These are phyloP conservation scores for Botryotinia narcissicola DNA, from an alignment of 2,329 filamentous ascomycete species.

Conservation along the genomic window DNA sequence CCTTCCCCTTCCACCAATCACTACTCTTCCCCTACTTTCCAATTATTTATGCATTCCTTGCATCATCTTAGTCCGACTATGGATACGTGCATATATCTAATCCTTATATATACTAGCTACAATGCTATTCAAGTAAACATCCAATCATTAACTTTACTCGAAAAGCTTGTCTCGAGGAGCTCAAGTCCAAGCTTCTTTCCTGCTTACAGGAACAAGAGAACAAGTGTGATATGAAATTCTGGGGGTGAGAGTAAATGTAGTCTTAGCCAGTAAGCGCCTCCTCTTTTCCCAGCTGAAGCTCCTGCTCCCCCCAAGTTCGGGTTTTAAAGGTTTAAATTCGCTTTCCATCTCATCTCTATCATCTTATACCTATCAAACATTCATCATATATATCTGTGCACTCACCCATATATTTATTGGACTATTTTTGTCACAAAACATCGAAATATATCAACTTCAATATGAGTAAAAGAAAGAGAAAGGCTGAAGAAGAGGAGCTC, in stretches of 20 bases:
- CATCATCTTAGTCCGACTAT: constrained; percentile 14
- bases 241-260: neutral
- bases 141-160: constrained; percentile 6
- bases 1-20: neutral
- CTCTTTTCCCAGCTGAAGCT: constrained; percentile 11
- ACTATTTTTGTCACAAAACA: neutral
- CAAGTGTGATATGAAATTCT: constrained; percentile 8
- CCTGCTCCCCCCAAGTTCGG: neutral
- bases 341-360: constrained; percentile 7
- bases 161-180: constrained; percentile 6
- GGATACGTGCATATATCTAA: constrained; percentile 6
- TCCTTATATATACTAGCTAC: neutral
- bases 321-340: neutral
- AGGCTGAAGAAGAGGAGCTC: constrained; percentile 35
- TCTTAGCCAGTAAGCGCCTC: constrained; percentile 13
- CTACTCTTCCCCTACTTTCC: neutral
- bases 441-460: neutral
- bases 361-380: neutral
- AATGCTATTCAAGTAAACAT: neutral
- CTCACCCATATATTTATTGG: neutral
- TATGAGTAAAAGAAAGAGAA: constrained; percentile 34
- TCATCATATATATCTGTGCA: neutral
- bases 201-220: constrained; percentile 15
- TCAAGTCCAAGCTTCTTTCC: constrained; percentile 9
- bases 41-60: constrained; percentile 9